phyloP scores from a whole-genome alignment of 495 filamentous ascomycete species.

The Podospora pseudocomata region DNA sequence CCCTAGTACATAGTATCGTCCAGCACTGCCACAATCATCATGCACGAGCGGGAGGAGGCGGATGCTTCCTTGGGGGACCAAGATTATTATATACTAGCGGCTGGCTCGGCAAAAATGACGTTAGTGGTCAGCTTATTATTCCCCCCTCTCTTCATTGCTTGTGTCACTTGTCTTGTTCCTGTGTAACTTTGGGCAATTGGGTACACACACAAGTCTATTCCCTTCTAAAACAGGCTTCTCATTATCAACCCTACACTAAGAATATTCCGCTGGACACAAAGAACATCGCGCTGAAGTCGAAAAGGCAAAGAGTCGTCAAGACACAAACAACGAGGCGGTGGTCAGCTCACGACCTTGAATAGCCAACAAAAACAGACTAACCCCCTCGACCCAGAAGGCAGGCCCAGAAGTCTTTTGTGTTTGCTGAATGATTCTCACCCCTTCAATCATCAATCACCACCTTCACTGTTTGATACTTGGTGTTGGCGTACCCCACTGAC shows the following conservation, averaged over 20 bases:
- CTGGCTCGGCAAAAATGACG: not conserved
- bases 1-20: not conserved
- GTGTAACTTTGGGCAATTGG: not conserved
- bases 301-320: not conserved
- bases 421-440: not conserved
- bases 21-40: conserved; percentile 20
- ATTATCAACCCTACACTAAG: conserved; percentile 11
- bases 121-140: not conserved
- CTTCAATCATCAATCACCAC: not conserved
- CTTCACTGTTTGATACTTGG: not conserved
- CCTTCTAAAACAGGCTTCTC: conserved; percentile 4
- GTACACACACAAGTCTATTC: not conserved
- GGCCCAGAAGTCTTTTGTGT: not conserved
- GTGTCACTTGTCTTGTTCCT: not conserved
- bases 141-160: not conserved
- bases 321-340: not conserved
- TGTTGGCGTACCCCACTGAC: not conserved
- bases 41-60: conserved; percentile 9
- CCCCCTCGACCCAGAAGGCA: not conserved
- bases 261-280: not conserved
- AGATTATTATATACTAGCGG: not conserved
- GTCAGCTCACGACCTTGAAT: not conserved
- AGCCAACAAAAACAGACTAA: not conserved
- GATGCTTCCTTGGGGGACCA: not conserved
- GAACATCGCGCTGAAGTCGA: not conserved